phyloP scores from a whole-genome alignment of 202 grass and related monocot genomes.

The Bolboschoenoplectus hybrid region DNA sequence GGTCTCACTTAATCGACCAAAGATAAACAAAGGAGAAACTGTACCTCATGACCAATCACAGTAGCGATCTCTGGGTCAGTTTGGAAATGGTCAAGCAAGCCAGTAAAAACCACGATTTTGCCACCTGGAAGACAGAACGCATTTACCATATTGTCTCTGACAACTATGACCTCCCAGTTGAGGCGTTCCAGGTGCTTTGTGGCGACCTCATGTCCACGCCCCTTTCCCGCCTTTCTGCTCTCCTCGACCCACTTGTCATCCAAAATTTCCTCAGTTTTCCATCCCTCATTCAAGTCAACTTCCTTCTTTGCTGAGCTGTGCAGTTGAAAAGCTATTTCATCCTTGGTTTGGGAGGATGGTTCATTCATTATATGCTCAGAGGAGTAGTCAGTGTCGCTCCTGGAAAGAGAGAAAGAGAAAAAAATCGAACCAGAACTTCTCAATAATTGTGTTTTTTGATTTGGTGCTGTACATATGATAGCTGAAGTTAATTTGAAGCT shows the following conservation, averaged over 20 bases:
- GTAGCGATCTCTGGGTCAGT: constrained; percentile 78
- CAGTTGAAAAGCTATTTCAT: constrained; percentile 38
- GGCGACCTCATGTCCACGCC: constrained; percentile 40
- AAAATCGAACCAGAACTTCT: background rate
- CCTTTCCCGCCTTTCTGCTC: constrained; percentile 55
- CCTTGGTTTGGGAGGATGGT: constrained; percentile 39
- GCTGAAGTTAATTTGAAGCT: background rate
- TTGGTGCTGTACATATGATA: background rate
- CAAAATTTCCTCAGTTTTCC: constrained; percentile 67
- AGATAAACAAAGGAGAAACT: constrained; percentile 13
- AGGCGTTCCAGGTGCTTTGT: constrained; percentile 70
- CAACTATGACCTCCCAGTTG: constrained; percentile 95
- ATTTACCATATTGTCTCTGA: constrained; percentile 63
- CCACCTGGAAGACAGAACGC: constrained; percentile 89
- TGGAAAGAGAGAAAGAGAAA: background rate
- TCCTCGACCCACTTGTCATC: constrained; percentile 85
- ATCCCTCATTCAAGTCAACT: constrained; percentile 30
- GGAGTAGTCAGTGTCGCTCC: constrained; percentile 48
- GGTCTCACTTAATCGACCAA: background rate
- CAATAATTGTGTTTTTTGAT: background rate
- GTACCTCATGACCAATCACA: constrained; percentile 87
- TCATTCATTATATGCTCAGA: constrained; percentile 23
- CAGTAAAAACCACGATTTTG: constrained; percentile 88
- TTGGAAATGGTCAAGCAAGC: constrained; percentile 77
- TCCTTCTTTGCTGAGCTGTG: constrained; percentile 36